Percentiles rank a stretch among this genome's conserved stretches.
Evolutionary conservation across 2,329 filamentous ascomycete species (phyloP).

Genomic region (Epichloe amarillans): DNA sequence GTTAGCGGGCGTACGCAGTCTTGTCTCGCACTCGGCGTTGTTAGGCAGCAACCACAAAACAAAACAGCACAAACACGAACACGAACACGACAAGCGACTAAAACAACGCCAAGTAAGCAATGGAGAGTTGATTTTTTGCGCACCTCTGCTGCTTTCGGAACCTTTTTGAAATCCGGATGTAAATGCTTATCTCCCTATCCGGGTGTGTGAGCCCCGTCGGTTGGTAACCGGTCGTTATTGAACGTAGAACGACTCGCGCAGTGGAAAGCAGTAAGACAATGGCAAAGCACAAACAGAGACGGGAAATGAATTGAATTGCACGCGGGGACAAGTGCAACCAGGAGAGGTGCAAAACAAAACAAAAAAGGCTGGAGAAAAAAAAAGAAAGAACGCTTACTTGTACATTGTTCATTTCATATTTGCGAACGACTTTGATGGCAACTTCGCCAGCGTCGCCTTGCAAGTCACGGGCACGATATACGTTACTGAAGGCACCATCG

Average conservation of each 20-base stretch:
- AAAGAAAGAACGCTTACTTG: constrained; percentile 59
- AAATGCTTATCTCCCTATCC: constrained; percentile 77
- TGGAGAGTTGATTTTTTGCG: constrained; percentile 22
- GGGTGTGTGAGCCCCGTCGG: constrained; percentile 26
- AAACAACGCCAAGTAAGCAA: constrained; percentile 26
- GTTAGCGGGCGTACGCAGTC: not conserved
- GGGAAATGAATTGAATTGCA: constrained; percentile 8
- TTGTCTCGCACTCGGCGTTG: not conserved
- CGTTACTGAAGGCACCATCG: constrained; percentile 96
- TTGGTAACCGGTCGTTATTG: constrained; percentile 35
- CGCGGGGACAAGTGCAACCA: not conserved
- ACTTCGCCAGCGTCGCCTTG: constrained; percentile 63
- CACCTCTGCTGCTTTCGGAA: constrained; percentile 96
- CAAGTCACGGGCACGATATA: constrained; percentile 75
- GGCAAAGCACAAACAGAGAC: constrained; percentile 11
- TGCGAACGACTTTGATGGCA: constrained; percentile 96
- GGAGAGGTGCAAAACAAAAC: constrained; percentile 1
- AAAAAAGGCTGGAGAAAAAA: constrained; percentile 3
- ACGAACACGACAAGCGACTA: constrained; percentile 18
- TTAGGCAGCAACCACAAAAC: constrained; percentile 5
- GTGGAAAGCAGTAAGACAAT: constrained; percentile 4
- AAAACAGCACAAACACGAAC: constrained; percentile 14
- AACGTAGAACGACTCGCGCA: constrained; percentile 1
- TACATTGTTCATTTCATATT: constrained; percentile 97
- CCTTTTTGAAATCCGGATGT: constrained; percentile 93